Base-by-base conservation (phyloP, 129 eudicot genomes). In the Apium graveolens region DNA sequence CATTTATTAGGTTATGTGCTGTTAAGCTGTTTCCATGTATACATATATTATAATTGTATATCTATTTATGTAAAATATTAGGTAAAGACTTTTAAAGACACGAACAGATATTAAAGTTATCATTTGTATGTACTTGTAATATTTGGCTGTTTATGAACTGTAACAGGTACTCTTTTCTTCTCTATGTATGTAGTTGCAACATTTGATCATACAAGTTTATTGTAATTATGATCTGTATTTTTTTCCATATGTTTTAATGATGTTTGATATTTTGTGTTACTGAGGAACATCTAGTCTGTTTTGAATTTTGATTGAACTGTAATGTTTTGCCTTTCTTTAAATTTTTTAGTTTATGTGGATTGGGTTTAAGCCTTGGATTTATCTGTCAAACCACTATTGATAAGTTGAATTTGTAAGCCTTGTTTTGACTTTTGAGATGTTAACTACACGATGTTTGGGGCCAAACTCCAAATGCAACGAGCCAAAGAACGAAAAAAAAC, bases 1-100 rank as follows among this genome's bases (percentile, higher is more conserved):
- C 39, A 66, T 66, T 66, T 27, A 66, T 66, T 31, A 66, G 72
- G 72, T 31, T 66, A 7, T 66, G 72, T 16, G 72, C 72, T 27
- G 72, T 6, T 13, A 32, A 66, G 72, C 72, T 31, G 72, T 66
- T 66, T 66, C 9, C 72, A 27, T 27, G 2, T 66, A 31, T 13
- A 12, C 2, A 29, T 29, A n/a, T 2, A 27, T 1, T 65, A 18
- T 65, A 31, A 13, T 10, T 9, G 6, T 65, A 65, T 27, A 26
- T 62, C 34, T 62, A 26, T 62, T 3, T 26, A 27, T 26, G 7
- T 62, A 27, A 5, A 1, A 62, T n/a, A n/a, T 3, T 21, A 1
- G 11, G 34, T 12, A 1, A 63, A 63, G 37, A 63, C 70, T 27
- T 63, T 31, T 29, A 4, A 13, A 32, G 9, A 65, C 16, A 27